A percentile compares a stretch with the other conserved stretches of the same genome.
These are phyloP conservation scores for Kwoniella bestiolae DNA, from an alignment of 768 basidiomycete species.

Conservation along the genomic window DNA sequence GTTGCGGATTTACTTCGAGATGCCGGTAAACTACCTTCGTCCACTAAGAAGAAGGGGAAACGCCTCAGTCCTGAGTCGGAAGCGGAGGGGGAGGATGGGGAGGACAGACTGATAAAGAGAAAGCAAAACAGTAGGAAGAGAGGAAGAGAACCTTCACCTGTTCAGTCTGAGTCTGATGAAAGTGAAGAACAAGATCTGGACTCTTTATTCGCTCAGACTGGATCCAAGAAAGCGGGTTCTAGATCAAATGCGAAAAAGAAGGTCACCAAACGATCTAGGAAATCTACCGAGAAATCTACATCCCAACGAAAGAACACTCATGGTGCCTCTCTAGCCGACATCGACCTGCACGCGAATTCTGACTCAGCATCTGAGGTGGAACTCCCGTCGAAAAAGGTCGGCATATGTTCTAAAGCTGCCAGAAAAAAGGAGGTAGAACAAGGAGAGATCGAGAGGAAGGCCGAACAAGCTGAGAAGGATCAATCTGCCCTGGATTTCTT, in stretches of 20 bases:
- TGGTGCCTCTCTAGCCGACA: constrained; percentile 3
- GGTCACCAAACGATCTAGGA: constrained; percentile 10
- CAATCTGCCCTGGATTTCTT: constrained; percentile 42
- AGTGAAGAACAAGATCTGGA: constrained; percentile 54
- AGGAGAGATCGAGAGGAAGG: constrained; percentile 12
- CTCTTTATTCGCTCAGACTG: constrained; percentile 17
- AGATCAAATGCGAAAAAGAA: constrained; percentile 2
- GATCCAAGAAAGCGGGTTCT: not conserved
- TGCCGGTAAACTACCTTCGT: constrained; percentile 19
- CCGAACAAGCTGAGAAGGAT: constrained; percentile 11
- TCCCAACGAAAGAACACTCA: not conserved
- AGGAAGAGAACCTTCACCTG: constrained; percentile 10
- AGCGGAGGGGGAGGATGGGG: constrained; percentile 25
- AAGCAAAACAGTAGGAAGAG: constrained; percentile 1
- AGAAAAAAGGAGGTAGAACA: constrained; percentile 12
- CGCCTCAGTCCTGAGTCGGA: constrained; percentile 21
- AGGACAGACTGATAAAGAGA: constrained; percentile 6
- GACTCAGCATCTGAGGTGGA: constrained; percentile 1
- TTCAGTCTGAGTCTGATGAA: constrained; percentile 44
- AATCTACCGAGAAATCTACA: not conserved
- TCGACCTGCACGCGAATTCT: constrained; percentile 3
- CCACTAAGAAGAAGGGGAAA: not conserved
- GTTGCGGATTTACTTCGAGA: constrained; percentile 42
- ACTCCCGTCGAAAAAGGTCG: not conserved
- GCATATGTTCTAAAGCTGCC: not conserved